Percentiles rank a stretch among this genome's conserved stretches.
Conservation (phyloP, 768 basidiomycete genomes). For the Boletus tomentosulus region DNA sequence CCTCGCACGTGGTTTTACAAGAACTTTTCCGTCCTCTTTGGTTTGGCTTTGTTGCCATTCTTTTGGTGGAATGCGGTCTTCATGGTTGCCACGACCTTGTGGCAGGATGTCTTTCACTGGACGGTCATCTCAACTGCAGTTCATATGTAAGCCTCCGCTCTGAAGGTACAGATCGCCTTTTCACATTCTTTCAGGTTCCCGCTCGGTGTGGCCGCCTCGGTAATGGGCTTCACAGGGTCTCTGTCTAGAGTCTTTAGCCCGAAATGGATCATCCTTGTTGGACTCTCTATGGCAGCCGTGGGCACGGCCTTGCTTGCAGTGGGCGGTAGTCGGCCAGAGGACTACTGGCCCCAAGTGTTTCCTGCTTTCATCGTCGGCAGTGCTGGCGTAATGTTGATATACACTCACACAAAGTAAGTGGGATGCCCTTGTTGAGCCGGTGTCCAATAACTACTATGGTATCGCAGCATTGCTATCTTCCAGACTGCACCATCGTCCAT, state of each 20-base stretch:
- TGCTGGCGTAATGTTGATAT: conserved; percentile 42
- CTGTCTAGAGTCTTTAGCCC: conserved; percentile 34
- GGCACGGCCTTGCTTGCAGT: conserved; percentile 41
- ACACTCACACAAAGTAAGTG: conserved; percentile 46
- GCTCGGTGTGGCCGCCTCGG: conserved; percentile 37
- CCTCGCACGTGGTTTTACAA: conserved; percentile 40
- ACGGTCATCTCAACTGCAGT: conserved; percentile 35
- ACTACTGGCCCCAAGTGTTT: conserved; percentile 47
- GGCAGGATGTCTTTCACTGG: conserved; percentile 44
- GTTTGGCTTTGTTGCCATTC: conserved; percentile 36
- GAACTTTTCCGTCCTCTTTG: conserved; percentile 40
- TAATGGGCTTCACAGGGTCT: conserved; percentile 36
- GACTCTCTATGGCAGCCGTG: conserved; percentile 34
- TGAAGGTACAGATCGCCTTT: neutral
- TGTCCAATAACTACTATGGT: neutral
- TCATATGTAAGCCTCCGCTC: conserved; percentile 32
- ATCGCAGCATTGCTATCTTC: conserved; percentile 46
- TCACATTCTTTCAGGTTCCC: conserved; percentile 33
- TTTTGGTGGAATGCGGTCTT: conserved; percentile 40
- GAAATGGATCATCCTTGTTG: conserved; percentile 46
- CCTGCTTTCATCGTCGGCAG: conserved; percentile 49
- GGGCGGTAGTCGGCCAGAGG: conserved; percentile 35
- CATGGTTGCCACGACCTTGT: conserved; percentile 34
- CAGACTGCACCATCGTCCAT: conserved; percentile 44
- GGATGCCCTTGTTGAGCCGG: neutral